phyloP scores from a whole-genome alignment of 768 basidiomycete species.

The Tricholoma saponaceum region DNA sequence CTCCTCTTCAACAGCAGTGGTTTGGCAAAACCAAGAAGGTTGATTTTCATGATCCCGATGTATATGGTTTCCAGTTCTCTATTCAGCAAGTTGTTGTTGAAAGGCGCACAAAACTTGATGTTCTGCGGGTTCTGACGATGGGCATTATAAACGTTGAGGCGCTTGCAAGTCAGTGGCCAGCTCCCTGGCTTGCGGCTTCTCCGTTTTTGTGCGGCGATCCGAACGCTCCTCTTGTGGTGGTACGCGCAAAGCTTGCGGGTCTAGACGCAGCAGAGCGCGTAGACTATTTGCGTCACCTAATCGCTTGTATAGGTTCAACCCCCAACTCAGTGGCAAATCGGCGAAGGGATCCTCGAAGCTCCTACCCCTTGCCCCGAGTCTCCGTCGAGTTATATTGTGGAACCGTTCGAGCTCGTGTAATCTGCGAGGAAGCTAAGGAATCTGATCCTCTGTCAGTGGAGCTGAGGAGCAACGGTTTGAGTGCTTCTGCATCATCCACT shows the following conservation, averaged over 20 bases:
- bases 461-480: slow-evolving; percentile 51
- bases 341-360: slow-evolving; percentile 17
- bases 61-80: slow-evolving; percentile 42
- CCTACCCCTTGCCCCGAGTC: slow-evolving; percentile 44
- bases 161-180: slow-evolving; percentile 58
- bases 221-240: slow-evolving; percentile 51
- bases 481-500: slow-evolving; percentile 35
- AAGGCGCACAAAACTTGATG: slow-evolving; percentile 30
- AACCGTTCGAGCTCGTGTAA: slow-evolving; percentile 44
- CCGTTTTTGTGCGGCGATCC: slow-evolving; percentile 54
- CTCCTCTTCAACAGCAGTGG: slow-evolving; percentile 45
- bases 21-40: slow-evolving; percentile 39
- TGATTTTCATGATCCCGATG: slow-evolving; percentile 40
- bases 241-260: slow-evolving; percentile 39
- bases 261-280: slow-evolving; percentile 51
- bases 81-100: slow-evolving; percentile 43
- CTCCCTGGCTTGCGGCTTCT: slow-evolving; percentile 45
- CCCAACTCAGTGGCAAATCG: slow-evolving; percentile 6
- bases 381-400: slow-evolving; percentile 46
- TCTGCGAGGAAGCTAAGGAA: slow-evolving; percentile 39
- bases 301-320: slow-evolving; percentile 12
- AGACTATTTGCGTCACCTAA: slow-evolving; percentile 43
- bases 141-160: slow-evolving; percentile 35
- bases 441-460: slow-evolving; percentile 49
- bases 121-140: slow-evolving; percentile 40